Base-by-base conservation (phyloP, 176 grass and related monocot species). In the Tuctoria greenei region DNA sequence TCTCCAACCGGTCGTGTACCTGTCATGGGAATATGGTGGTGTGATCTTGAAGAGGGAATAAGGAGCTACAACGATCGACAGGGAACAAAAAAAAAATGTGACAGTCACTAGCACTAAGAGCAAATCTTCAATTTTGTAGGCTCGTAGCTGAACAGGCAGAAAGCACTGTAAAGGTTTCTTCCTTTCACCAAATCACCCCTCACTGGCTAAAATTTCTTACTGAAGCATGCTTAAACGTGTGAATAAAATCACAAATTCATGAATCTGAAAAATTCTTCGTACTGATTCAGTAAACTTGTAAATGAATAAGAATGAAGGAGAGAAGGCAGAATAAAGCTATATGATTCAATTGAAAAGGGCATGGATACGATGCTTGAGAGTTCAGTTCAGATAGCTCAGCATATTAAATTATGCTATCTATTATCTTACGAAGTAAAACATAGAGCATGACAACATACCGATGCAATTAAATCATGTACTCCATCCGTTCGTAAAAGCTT, bases 311-410 rank as follows among this genome's bases (percentile, higher is more conserved):
- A 40, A 34, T 15, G 55, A 26, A 58, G 57, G 40, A 60, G 54
- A 58, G 18, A 44, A 58, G n/a, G 68, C 49, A 51, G 31, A 49
- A 62, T 63, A 63, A 77, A 74, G 51, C 42, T 68, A 67, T 40
- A 35, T 74, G 62, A 70, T 81, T 64, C 64, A 43, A 74, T 25
- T 7, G 69, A 23, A 61, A 50, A 47, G 18, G 8, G 23, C 50
- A 79, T 66, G 42, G 1, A 86, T 62, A 67, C 15, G 17, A 60
- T 44, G 34, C 17, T 9, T 81, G 62, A 75, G 43, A 36, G 34
- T 43, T 80, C 63, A 43, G 50, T 67, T 72, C 41, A 47, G 49
- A 67, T 55, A 74, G 16, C 28, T 80, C 63, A 68, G 21, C 55
- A 12, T 10, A 58, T 26, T 21, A 58, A 25, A 26, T 26, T 58